These are phyloP conservation scores for Moniliophthora roreri DNA, from an alignment of 1,284 basidiomycete genomes.

Conservation along the genomic window DNA sequence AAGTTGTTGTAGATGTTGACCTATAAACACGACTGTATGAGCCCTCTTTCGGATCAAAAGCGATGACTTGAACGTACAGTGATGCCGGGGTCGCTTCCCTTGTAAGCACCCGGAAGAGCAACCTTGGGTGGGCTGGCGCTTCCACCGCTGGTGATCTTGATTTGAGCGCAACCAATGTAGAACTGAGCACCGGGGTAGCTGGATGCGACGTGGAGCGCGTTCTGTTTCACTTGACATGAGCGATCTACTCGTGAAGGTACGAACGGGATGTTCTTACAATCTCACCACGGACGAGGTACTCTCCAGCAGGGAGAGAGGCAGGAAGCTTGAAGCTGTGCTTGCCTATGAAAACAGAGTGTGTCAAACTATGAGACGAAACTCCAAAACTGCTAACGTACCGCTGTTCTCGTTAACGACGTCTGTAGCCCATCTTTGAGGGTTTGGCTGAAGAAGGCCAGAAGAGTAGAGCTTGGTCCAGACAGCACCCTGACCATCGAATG, in stretches of 20 bases:
- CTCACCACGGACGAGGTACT: slow-evolving; percentile 7
- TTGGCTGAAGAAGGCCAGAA: slow-evolving; percentile 41
- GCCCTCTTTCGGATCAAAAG: background rate
- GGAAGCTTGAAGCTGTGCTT: slow-evolving; percentile 6
- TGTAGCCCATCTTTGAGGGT: slow-evolving; percentile 41
- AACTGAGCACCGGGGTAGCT: slow-evolving; percentile 37
- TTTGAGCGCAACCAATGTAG: slow-evolving; percentile 40
- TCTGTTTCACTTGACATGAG: slow-evolving; percentile 17
- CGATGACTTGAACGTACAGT: slow-evolving; percentile 27
- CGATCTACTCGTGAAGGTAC: background rate
- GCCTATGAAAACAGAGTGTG: background rate
- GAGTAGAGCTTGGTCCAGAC: slow-evolving; percentile 57
- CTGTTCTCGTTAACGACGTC: slow-evolving; percentile 46
- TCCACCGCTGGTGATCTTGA: slow-evolving; percentile 43
- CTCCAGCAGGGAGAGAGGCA: background rate
- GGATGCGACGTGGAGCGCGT: slow-evolving; percentile 33
- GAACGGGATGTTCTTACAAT: background rate
- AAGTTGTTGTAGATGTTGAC: slow-evolving; percentile 54
- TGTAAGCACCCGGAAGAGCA: slow-evolving; percentile 45
- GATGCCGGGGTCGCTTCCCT: slow-evolving; percentile 46
- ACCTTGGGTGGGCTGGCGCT: slow-evolving; percentile 46
- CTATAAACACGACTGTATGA: slow-evolving; percentile 17
- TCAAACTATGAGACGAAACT: background rate
- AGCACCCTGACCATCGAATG: slow-evolving; percentile 45
- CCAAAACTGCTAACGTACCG: slow-evolving; percentile 23